phyloP scores from a whole-genome alignment of 306 rosid genomes.

The Parietaria judaica region DNA sequence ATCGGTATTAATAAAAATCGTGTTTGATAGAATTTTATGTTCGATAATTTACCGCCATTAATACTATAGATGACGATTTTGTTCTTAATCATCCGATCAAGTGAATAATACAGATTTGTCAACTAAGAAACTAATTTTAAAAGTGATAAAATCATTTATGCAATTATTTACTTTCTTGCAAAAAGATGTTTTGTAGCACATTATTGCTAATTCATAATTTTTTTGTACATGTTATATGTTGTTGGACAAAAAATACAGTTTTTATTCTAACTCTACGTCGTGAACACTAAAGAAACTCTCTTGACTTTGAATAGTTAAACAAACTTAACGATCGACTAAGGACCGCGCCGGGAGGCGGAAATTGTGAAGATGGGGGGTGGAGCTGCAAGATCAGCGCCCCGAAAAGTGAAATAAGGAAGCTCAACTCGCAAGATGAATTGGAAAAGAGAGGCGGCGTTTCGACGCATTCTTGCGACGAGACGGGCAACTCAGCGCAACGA shows the following conservation, averaged over 20 bases:
- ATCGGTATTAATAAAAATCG: background rate
- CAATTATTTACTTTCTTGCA: too few relatives aligned
- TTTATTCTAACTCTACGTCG: too few relatives aligned
- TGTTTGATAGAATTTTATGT: background rate
- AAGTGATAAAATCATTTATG: too few relatives aligned
- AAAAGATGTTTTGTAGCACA: too few relatives aligned
- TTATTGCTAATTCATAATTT: too few relatives aligned
- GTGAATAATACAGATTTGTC: too few relatives aligned
- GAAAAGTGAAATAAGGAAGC: constrained; percentile 23
- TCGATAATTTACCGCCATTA: background rate
- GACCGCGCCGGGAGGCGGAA: constrained; percentile 21
- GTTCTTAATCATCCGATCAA: too few relatives aligned
- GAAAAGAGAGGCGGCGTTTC: constrained; percentile 20
- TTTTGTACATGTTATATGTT: too few relatives aligned
- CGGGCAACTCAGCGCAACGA: constrained; percentile 21
- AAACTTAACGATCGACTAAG: constrained; percentile 33
- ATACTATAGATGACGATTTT: too few relatives aligned
- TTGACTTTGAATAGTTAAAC: constrained; percentile 44
- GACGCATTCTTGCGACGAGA: constrained; percentile 23
- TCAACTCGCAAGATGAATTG: constrained; percentile 25
- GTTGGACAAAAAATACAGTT: too few relatives aligned
- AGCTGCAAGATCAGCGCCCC: constrained; percentile 23
- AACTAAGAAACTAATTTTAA: too few relatives aligned
- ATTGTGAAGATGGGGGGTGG: constrained; percentile 21
- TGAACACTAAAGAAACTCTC: background rate